Conservation (phyloP, 192 early-diverging fungal species). For the Coemansia sp. region DNA sequence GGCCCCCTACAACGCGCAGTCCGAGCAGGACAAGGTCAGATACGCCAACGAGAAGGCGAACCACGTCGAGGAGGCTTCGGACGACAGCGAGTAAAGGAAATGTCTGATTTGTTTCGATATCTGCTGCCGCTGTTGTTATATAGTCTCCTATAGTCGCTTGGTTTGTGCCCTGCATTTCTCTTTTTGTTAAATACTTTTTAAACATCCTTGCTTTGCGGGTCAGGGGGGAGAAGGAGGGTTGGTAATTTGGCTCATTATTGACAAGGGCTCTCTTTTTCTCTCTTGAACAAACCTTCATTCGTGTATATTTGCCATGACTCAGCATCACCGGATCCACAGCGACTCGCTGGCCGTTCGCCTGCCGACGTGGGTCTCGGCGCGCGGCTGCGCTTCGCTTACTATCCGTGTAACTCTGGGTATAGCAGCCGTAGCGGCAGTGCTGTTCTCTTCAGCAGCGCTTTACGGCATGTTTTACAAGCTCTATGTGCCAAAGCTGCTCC, state of each 20-base stretch:
- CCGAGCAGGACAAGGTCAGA: slow-evolving; percentile 52
- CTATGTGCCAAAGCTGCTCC: slow-evolving; percentile 61
- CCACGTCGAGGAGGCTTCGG: slow-evolving; percentile 4
- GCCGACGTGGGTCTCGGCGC: slow-evolving; percentile 15
- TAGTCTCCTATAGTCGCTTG: not conserved
- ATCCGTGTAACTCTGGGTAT: slow-evolving; percentile 23
- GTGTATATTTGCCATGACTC: slow-evolving; percentile 1
- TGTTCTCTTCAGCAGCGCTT: slow-evolving; percentile 29
- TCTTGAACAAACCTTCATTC: too few species aligned
- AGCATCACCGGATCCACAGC: not conserved
- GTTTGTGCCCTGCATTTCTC: slow-evolving; percentile 1
- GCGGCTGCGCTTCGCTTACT: slow-evolving; percentile 20
- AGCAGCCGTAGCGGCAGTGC: slow-evolving; percentile 6
- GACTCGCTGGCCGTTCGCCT: not conserved
- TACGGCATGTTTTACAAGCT: slow-evolving; percentile 61
- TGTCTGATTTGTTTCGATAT: not conserved
- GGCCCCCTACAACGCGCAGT: slow-evolving; percentile 53
- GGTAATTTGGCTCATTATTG: too few species aligned
- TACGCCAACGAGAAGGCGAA: slow-evolving; percentile 45
- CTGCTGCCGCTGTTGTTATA: not conserved
- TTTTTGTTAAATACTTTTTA: not conserved
- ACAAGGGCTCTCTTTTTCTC: too few species aligned
- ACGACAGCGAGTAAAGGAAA: slow-evolving; percentile 14
- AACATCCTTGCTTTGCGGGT: not conserved
- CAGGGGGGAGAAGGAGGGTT: too few species aligned